A percentile compares a stretch with the other conserved stretches of the same genome.
These are phyloP conservation scores for Gnomoniopsis sp. DNA, from an alignment of 2,329 filamentous ascomycete species.

Conservation along the genomic window DNA sequence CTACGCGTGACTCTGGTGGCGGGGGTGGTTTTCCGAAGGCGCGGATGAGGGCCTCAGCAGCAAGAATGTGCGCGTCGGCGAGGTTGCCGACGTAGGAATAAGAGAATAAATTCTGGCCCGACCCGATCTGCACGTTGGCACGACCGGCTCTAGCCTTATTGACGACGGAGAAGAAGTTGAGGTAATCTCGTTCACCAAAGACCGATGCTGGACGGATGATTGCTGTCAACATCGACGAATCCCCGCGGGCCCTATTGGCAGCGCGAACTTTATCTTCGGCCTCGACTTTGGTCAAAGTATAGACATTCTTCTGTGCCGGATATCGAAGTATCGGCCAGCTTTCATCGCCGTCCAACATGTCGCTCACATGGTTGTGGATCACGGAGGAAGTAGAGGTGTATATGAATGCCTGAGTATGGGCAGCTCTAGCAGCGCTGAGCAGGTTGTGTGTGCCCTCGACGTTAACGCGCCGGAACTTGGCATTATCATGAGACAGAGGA, in stretches of 20 bases:
- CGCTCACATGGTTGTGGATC: no score
- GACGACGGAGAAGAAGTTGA: not conserved
- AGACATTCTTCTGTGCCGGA: not conserved
- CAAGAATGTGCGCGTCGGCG: not conserved
- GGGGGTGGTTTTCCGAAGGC: not conserved
- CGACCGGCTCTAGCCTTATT: not conserved
- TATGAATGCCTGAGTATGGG: no score
- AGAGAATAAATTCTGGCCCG: not conserved
- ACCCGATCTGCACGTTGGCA: not conserved
- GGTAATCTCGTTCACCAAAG: not conserved
- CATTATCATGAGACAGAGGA: no score
- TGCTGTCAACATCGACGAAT: not conserved
- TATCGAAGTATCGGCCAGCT: not conserved
- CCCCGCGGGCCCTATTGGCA: not conserved
- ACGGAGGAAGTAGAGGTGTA: no score
- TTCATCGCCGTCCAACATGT: no score
- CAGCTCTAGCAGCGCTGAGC: no score
- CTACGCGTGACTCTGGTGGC: not conserved
- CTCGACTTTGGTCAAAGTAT: constrained; percentile 1
- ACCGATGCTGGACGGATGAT: not conserved
- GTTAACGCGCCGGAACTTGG: no score
- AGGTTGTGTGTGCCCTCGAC: no score
- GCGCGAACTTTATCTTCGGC: not conserved
- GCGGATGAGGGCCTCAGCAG: not conserved
- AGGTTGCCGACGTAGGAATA: not conserved